These are phyloP conservation scores for Bauhinia variegata DNA, from an alignment of 306 rosid species.

Conservation along the genomic window DNA sequence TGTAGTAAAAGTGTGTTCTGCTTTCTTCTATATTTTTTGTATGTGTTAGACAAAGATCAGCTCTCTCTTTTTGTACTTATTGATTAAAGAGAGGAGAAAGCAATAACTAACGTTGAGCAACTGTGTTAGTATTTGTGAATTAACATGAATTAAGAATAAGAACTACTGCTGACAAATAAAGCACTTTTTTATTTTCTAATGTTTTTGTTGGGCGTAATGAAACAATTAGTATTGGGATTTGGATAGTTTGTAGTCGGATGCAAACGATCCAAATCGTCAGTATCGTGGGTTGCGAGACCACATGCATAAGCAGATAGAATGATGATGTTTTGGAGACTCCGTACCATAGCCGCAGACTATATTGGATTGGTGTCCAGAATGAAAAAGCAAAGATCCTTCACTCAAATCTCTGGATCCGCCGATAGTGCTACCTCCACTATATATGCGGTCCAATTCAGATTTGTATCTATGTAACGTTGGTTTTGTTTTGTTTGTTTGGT, in stretches of 20 bases:
- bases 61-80: background rate
- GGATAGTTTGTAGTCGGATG: too few species aligned
- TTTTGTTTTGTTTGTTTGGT: slow-evolving; percentile 22
- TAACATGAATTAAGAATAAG: too few species aligned
- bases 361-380: background rate
- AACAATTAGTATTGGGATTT: too few species aligned
- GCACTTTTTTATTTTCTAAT: too few species aligned
- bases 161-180: background rate
- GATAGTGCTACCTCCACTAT: slow-evolving; percentile 46
- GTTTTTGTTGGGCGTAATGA: too few species aligned
- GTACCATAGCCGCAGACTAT: background rate
- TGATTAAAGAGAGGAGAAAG: background rate
- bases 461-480: slow-evolving; percentile 17
- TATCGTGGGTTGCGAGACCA: too few species aligned
- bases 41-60: too few species aligned
- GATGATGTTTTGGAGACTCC: background rate
- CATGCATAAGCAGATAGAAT: too few species aligned
- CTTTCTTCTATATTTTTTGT: background rate
- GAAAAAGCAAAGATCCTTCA: slow-evolving; percentile 19
- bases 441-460: background rate
- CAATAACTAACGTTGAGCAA: background rate
- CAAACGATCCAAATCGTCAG: too few species aligned
- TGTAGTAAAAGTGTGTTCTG: background rate
- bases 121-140: background rate
- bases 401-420: background rate